Evolutionary conservation across 2,329 filamentous ascomycete genomes (phyloP).

Genomic region (Arachnomyces sp.): DNA sequence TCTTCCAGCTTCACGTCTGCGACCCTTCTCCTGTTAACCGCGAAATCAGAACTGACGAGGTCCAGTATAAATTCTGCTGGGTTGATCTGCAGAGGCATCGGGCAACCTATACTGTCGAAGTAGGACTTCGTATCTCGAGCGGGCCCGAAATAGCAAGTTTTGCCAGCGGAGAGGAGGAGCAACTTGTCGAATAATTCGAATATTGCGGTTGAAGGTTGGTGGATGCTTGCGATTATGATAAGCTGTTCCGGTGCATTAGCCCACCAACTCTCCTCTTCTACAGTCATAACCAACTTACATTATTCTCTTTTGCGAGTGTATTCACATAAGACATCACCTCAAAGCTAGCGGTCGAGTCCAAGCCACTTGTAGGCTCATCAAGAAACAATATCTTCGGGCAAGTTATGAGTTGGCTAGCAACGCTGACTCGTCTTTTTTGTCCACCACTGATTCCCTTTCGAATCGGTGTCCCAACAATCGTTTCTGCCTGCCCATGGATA

Average conservation of each 20-base stretch:
- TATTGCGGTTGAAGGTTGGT: constrained; percentile 73
- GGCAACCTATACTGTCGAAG: constrained; percentile 54
- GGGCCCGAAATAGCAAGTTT: constrained; percentile 65
- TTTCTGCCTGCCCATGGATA: constrained; percentile 59
- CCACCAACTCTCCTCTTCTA: neutral
- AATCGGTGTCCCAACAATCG: constrained; percentile 73
- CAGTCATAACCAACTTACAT: constrained; percentile 37
- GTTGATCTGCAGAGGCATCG: constrained; percentile 64
- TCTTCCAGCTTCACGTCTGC: constrained; percentile 44
- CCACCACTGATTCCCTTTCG: constrained; percentile 77
- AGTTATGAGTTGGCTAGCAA: constrained; percentile 75
- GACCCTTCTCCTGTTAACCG: constrained; percentile 38
- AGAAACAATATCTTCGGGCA: constrained; percentile 73
- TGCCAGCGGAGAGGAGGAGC: constrained; percentile 63
- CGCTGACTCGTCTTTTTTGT: constrained; percentile 72
- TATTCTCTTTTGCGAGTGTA: constrained; percentile 57
- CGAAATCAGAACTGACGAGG: constrained; percentile 70
- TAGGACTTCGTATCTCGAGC: constrained; percentile 53
- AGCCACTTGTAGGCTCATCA: constrained; percentile 75
- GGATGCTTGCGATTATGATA: constrained; percentile 73
- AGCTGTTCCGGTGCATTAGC: constrained; percentile 40
- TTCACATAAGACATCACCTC: constrained; percentile 71
- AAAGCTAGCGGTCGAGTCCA: constrained; percentile 68
- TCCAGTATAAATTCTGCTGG: constrained; percentile 76
- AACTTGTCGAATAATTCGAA: constrained; percentile 77